Evolutionary conservation across 2,329 filamentous ascomycete genomes (phyloP).

Genomic region (Sporothrix globosa): DNA sequence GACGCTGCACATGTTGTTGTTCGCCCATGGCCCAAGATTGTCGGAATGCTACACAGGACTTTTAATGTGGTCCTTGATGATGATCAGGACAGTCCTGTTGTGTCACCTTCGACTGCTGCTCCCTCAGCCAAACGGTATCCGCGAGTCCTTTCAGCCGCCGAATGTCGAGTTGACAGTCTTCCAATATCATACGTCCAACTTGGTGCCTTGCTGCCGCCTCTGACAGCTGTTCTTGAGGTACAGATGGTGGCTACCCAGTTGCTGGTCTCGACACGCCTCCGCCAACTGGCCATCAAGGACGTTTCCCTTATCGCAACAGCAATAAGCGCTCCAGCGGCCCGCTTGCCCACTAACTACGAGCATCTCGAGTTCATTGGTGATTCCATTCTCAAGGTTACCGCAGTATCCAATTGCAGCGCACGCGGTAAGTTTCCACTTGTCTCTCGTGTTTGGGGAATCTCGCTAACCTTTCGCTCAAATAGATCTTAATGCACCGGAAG

Average conservation of each 20-base stretch:
- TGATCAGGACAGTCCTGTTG: neutral
- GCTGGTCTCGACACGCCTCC: conserved; percentile 55
- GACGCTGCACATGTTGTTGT: conserved; percentile 57
- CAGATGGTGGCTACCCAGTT: conserved; percentile 66
- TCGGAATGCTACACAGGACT: conserved; percentile 60
- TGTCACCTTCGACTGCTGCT: neutral
- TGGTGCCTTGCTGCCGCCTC: conserved; percentile 69
- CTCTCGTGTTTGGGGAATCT: neutral
- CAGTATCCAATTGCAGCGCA: conserved; percentile 65
- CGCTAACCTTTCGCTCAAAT: neutral
- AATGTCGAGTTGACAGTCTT: conserved; percentile 56
- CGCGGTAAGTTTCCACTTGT: conserved; percentile 48
- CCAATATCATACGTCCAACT: conserved; percentile 52
- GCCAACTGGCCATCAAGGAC: conserved; percentile 57
- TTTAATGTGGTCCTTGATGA: conserved; percentile 21
- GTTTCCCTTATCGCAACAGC: conserved; percentile 65
- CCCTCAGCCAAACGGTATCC: conserved; percentile 50
- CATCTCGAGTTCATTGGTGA: conserved; percentile 87
- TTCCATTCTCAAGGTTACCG: conserved; percentile 74
- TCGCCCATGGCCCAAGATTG: conserved; percentile 55
- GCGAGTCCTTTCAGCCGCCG: conserved; percentile 50
- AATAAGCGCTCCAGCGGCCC: conserved; percentile 67
- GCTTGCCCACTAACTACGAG: conserved; percentile 71
- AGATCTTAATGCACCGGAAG: conserved; percentile 74
- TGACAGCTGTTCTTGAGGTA: conserved; percentile 70